Evolutionary conservation across 202 grass and related monocot species (phyloP).

Genomic region (Setaria italica): DNA sequence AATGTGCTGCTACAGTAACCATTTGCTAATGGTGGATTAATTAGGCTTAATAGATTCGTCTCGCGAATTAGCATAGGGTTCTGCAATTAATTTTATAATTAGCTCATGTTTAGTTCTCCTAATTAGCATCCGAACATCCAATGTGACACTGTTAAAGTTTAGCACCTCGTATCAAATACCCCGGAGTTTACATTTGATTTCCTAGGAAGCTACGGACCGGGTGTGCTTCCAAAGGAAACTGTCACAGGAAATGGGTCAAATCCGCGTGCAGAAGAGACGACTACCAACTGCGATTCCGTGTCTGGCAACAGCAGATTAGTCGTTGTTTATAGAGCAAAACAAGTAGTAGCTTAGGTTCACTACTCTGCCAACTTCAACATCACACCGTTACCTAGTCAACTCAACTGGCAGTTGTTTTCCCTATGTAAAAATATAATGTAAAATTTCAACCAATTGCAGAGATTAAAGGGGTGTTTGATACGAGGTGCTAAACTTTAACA

Average conservation of each 20-base stretch:
- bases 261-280: neutral
- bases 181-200: no score
- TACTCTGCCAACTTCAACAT: neutral
- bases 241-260: neutral
- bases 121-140: no score
- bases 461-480: neutral
- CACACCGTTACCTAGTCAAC: neutral
- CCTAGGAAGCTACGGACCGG: no score
- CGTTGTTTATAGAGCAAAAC: conserved; percentile 1
- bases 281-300: neutral
- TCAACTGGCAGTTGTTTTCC: neutral
- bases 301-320: neutral
- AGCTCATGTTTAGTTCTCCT: no score
- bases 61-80: no score
- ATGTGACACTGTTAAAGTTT: no score
- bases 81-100: no score
- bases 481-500: no score
- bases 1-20: no score
- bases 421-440: neutral
- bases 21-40: no score
- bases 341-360: neutral
- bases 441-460: neutral
- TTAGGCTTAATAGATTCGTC: no score
- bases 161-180: no score
- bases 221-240: neutral